phyloP scores from a whole-genome alignment of 1,284 basidiomycete species.

The Anthracocystis panici-leucophaei region DNA sequence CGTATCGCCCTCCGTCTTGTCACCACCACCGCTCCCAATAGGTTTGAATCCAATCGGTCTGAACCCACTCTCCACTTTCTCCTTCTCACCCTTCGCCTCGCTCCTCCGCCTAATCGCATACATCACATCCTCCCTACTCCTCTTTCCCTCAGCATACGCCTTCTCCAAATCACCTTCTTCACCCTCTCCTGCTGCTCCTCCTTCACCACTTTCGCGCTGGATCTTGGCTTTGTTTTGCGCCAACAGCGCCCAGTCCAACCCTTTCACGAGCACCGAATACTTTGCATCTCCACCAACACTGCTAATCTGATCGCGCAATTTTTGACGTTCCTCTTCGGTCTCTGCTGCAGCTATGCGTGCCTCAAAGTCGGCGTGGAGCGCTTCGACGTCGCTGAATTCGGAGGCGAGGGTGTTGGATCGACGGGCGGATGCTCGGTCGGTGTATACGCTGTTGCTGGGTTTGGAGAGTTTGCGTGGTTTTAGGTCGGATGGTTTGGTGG shows the following conservation, averaged over 20 bases:
- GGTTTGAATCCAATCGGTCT: conserved; percentile 77
- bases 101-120: conserved; percentile 76
- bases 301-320: conserved; percentile 79
- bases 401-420: conserved; percentile 16
- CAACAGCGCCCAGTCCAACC: conserved; percentile 86
- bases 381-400: conserved; percentile 76
- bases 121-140: conserved; percentile 77
- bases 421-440: conserved; percentile 51
- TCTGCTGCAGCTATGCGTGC: conserved; percentile 73
- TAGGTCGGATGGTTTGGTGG: conserved; percentile 32
- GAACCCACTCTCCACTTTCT: conserved; percentile 63
- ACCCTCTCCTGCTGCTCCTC: conserved; percentile 74
- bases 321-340: conserved; percentile 73
- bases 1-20: conserved; percentile 70
- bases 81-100: too few species aligned
- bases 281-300: conserved; percentile 89
- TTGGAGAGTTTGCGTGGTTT: conserved; percentile 21
- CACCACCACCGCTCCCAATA: conserved; percentile 73
- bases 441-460: conserved; percentile 11
- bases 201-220: conserved; percentile 61
- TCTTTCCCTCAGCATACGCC: conserved; percentile 72
- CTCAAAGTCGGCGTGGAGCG: conserved; percentile 83
- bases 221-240: conserved; percentile 80
- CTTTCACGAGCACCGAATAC: conserved; percentile 87
- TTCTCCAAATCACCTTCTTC: conserved; percentile 83